Evolutionary conservation across 2,329 filamentous ascomycete species (phyloP).

Genomic region (Neurospora crassa): DNA sequence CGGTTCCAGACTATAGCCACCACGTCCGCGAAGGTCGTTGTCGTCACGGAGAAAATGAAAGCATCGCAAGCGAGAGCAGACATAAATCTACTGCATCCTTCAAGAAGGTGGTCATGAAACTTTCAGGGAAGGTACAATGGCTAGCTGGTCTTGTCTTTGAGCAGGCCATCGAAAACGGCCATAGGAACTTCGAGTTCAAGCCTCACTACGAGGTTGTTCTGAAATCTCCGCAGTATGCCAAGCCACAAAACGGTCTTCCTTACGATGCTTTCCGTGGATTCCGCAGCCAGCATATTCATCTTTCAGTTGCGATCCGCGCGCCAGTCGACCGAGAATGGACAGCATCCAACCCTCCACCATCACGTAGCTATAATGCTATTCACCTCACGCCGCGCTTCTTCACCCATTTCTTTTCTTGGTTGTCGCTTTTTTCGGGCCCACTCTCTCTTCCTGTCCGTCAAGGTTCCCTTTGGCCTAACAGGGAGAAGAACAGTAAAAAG

Average conservation of each 20-base stretch:
- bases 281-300: conserved; percentile 89
- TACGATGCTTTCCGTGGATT: conserved; percentile 98
- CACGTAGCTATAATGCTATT: conserved; percentile 90
- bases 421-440: conserved; percentile 89
- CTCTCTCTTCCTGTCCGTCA: conserved; percentile 94
- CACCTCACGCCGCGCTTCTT: conserved; percentile 94
- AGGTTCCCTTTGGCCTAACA: conserved; percentile 79
- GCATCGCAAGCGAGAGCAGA: conserved; percentile 51
- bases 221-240: conserved; percentile 68
- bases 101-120: conserved; percentile 98
- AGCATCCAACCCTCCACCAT: conserved; percentile 62
- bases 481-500: conserved; percentile 96
- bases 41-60: conserved; percentile 44
- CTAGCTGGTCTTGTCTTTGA: conserved; percentile 88
- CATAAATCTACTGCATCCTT: conserved; percentile 71
- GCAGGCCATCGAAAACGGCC: conserved; percentile 61
- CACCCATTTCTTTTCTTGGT: conserved; percentile 97
- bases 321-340: conserved; percentile 83
- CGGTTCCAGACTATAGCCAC: conserved; percentile 86
- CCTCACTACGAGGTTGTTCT: conserved; percentile 88
- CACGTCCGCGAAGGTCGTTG: conserved; percentile 62
- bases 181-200: conserved; percentile 76
- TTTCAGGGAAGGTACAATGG: conserved; percentile 94
- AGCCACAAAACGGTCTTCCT: conserved; percentile 39
- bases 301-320: conserved; percentile 84